Evolutionary conservation across 108 stramenopile genomes (phyloP).

Genomic region (Skeletonema costatum): DNA sequence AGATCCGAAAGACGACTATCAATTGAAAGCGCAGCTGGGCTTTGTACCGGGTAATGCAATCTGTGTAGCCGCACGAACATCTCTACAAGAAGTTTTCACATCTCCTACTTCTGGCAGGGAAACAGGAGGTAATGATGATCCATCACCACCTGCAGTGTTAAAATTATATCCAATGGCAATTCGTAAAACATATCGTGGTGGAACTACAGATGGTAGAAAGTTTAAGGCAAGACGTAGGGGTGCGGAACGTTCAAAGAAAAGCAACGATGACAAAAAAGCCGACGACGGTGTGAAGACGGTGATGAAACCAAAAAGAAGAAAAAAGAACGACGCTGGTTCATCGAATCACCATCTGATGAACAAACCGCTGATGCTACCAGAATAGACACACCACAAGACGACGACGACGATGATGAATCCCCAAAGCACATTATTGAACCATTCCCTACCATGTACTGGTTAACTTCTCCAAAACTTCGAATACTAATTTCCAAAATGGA

Average conservation of each 20-base stretch:
- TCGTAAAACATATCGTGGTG: conserved; percentile 61
- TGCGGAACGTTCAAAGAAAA: neutral
- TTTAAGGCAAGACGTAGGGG: conserved; percentile 61
- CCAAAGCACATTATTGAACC: conserved; percentile 65
- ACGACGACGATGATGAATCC: conserved; percentile 2
- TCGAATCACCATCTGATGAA: neutral
- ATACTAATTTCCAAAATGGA: conserved; percentile 70
- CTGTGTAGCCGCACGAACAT: conserved; percentile 51
- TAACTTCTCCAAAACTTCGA: conserved; percentile 67
- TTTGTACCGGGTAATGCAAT: conserved; percentile 84
- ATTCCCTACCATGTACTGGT: conserved; percentile 87
- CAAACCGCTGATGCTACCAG: neutral
- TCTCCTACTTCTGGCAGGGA: neutral
- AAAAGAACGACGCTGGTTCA: conserved; percentile 1
- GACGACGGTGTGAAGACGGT: conserved; percentile 4
- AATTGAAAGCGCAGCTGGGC: conserved; percentile 66
- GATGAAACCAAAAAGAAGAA: neutral
- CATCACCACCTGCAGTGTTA: conserved; percentile 57
- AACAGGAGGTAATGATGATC: neutral
- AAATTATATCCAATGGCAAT: conserved; percentile 79
- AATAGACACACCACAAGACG: neutral
- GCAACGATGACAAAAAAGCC: neutral
- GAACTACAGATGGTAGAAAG: conserved; percentile 57
- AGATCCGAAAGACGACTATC: conserved; percentile 44
- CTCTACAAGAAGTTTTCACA: neutral